Evolutionary conservation across 2,329 filamentous ascomycete species (phyloP).

Genomic region (Keithomyces neogunnii): DNA sequence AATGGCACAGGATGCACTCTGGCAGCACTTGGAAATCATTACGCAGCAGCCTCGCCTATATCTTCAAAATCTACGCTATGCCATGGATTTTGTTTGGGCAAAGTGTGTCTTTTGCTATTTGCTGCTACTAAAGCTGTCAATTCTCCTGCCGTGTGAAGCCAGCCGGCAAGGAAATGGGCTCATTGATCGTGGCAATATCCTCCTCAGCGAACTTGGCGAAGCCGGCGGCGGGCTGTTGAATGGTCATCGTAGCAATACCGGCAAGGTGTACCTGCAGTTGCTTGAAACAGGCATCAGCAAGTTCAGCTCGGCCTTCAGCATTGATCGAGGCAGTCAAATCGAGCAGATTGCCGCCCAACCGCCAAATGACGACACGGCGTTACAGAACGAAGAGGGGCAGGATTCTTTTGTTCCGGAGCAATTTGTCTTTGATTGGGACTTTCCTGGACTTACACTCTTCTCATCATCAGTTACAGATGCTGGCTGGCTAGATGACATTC

Average conservation of each 20-base stretch:
- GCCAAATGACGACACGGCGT: background rate
- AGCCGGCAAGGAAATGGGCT: conserved; percentile 11
- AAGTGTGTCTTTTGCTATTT: conserved; percentile 50
- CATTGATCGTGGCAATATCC: conserved; percentile 11
- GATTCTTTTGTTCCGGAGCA: conserved; percentile 46
- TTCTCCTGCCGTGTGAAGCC: conserved; percentile 34
- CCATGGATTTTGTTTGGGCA: conserved; percentile 51
- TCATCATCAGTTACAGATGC: conserved; percentile 16
- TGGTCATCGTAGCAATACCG: conserved; percentile 24
- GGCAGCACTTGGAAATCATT: conserved; percentile 40
- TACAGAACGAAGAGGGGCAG: background rate
- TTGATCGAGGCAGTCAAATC: background rate
- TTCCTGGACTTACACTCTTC: conserved; percentile 41
- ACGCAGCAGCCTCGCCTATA: conserved; percentile 36
- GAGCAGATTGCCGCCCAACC: background rate
- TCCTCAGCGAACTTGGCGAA: conserved; percentile 17
- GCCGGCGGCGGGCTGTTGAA: conserved; percentile 9
- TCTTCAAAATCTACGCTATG: conserved; percentile 41
- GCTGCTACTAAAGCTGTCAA: conserved; percentile 42
- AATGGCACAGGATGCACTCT: conserved; percentile 41
- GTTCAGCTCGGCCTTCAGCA: conserved; percentile 3
- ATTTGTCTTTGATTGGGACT: conserved; percentile 51
- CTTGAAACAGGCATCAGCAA: conserved; percentile 16
- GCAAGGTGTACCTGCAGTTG: conserved; percentile 18
- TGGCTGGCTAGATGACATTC: conserved; percentile 18